Evolutionary conservation across 108 stramenopile genomes (phyloP).

Genomic region (Cylindrotheca closterium): DNA sequence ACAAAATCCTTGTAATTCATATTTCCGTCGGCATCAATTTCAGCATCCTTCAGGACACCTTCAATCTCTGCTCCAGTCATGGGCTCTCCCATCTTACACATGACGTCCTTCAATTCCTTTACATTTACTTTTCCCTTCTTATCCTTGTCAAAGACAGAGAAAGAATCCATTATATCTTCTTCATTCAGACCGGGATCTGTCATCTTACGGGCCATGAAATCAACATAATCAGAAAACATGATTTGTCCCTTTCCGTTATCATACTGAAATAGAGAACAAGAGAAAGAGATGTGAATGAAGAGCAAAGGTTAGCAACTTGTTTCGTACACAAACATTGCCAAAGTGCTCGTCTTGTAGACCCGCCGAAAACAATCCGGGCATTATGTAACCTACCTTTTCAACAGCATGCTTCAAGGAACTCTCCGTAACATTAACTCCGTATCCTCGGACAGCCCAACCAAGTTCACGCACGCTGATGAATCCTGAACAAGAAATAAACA

Average conservation of each 20-base stretch:
- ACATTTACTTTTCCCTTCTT: slow-evolving; percentile 21
- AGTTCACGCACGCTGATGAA: slow-evolving; percentile 12
- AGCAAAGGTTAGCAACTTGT: not conserved
- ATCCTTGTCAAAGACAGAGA: slow-evolving; percentile 22
- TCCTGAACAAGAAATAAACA: slow-evolving; percentile 1
- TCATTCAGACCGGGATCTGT: slow-evolving; percentile 9
- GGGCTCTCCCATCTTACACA: slow-evolving; percentile 33
- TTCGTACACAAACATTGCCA: not conserved
- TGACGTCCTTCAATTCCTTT: slow-evolving; percentile 25
- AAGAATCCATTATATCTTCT: slow-evolving; percentile 14
- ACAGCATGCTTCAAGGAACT: slow-evolving; percentile 11
- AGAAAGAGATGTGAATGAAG: not conserved
- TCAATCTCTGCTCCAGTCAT: slow-evolving; percentile 22
- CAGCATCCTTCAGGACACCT: slow-evolving; percentile 12
- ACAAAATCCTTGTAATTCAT: slow-evolving; percentile 25
- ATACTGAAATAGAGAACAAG: not conserved
- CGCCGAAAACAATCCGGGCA: not conserved
- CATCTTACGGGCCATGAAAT: slow-evolving; percentile 15
- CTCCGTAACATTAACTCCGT: slow-evolving; percentile 9
- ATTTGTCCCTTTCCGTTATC: not conserved
- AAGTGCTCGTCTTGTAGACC: not conserved
- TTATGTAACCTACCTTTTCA: slow-evolving; percentile 12
- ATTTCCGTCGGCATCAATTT: slow-evolving; percentile 15
- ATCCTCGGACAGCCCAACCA: slow-evolving; percentile 14
- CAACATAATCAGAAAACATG: slow-evolving; percentile 17